Percentiles rank a stretch among this genome's conserved stretches.
Conservation (phyloP, 768 basidiomycete species). For the Pisolithus microcarpus region DNA sequence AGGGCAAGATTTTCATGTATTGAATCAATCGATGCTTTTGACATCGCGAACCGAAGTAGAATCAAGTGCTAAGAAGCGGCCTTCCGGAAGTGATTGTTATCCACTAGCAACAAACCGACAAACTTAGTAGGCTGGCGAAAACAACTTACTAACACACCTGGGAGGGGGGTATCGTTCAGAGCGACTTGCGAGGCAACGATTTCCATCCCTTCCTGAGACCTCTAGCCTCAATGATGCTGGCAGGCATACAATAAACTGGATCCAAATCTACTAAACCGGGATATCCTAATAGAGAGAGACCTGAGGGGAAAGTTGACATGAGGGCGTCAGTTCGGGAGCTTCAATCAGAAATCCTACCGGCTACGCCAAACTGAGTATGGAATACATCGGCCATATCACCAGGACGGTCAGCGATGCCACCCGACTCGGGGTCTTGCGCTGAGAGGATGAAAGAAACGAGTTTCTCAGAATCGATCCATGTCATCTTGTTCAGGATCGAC, state of each 20-base stretch:
- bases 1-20: no score
- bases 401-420: slow-evolving; percentile 91
- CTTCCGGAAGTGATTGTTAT: no score
- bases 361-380: slow-evolving; percentile 89
- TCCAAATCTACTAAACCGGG: slow-evolving; percentile 80
- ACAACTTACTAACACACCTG: background rate
- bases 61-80: no score
- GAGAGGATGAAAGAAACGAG: slow-evolving; percentile 78
- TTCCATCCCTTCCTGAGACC: slow-evolving; percentile 55
- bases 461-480: slow-evolving; percentile 84
- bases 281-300: slow-evolving; percentile 83
- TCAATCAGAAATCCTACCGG: slow-evolving; percentile 43
- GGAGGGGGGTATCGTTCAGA: background rate
- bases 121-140: background rate
- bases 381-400: slow-evolving; percentile 97
- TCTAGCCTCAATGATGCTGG: slow-evolving; percentile 55
- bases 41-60: no score
- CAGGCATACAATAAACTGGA: slow-evolving; percentile 96
- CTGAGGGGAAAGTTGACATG: slow-evolving; percentile 29
- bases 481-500: slow-evolving; percentile 72
- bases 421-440: slow-evolving; percentile 82
- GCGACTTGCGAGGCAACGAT: slow-evolving; percentile 22
- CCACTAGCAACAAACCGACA: background rate
- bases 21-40: no score
- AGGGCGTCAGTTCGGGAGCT: background rate